phyloP scores from a whole-genome alignment of 352 stramenopile genomes.

The Vaucheria bursata region DNA sequence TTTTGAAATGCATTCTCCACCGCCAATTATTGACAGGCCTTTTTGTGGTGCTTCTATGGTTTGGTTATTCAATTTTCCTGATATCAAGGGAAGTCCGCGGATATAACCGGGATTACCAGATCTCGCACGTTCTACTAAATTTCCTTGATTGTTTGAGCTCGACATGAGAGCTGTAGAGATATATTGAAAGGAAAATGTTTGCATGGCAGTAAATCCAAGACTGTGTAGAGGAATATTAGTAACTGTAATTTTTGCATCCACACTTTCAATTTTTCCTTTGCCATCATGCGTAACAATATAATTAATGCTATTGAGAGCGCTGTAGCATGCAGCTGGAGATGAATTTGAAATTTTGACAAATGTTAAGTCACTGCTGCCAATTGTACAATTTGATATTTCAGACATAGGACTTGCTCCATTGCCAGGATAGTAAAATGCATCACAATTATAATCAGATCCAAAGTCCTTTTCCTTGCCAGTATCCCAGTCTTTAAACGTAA shows the following conservation, averaged over 20 bases:
- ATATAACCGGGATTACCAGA: slow-evolving; percentile 57
- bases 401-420: background rate
- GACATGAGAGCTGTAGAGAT: slow-evolving; percentile 3
- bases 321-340: slow-evolving; percentile 21
- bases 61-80: slow-evolving; percentile 35
- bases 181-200: slow-evolving; percentile 42
- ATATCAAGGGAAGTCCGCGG: slow-evolving; percentile 48
- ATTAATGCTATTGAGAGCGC: slow-evolving; percentile 10
- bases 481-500: slow-evolving; percentile 23
- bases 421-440: slow-evolving; percentile 16
- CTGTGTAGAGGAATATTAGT: too few relatives aligned
- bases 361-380: background rate
- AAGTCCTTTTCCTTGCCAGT: slow-evolving; percentile 26
- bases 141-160: slow-evolving; percentile 20
- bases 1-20: background rate
- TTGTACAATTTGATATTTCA: background rate
- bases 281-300: slow-evolving; percentile 42
- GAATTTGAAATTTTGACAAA: background rate
- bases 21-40: slow-evolving; percentile 33
- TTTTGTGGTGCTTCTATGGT: background rate
- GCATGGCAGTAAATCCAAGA: slow-evolving; percentile 7
- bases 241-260: slow-evolving; percentile 24
- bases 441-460: slow-evolving; percentile 14
- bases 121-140: slow-evolving; percentile 49
- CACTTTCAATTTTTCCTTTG: slow-evolving; percentile 21